Evolutionary conservation across 2,329 filamentous ascomycete species (phyloP).

Genomic region (Coleophoma cylindrospora): DNA sequence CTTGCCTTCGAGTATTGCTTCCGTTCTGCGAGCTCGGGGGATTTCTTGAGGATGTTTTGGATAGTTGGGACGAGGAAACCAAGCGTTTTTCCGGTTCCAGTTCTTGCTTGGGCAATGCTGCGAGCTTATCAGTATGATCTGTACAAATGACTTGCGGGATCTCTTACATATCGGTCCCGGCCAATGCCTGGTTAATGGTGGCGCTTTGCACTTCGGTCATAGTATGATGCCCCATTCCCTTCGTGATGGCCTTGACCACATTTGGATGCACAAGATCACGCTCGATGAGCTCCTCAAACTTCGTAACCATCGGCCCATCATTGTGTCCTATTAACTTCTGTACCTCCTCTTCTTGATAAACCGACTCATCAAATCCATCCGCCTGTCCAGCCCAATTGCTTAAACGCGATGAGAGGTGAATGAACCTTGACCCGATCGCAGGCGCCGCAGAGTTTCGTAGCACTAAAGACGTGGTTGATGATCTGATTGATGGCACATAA

Average conservation of each 20-base stretch:
- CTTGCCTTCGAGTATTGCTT: conserved; percentile 28
- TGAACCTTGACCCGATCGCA: conserved; percentile 16
- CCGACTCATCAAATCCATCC: conserved; percentile 2
- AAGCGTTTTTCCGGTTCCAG: conserved; percentile 93
- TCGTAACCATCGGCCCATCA: conserved; percentile 12
- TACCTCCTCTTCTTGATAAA: not conserved
- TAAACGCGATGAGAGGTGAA: conserved; percentile 20
- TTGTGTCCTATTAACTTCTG: not conserved
- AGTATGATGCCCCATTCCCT: conserved; percentile 67
- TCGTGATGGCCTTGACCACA: conserved; percentile 48
- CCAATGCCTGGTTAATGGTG: conserved; percentile 74
- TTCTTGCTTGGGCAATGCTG: conserved; percentile 90
- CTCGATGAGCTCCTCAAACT: conserved; percentile 25
- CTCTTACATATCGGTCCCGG: conserved; percentile 44
- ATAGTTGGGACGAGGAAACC: conserved; percentile 86
- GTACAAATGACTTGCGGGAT: not conserved
- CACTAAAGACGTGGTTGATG: conserved; percentile 16
- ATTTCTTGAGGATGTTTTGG: conserved; percentile 72
- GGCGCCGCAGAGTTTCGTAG: conserved; percentile 9
- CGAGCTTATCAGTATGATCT: conserved; percentile 6
- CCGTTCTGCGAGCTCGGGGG: conserved; percentile 42
- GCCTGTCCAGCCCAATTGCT: conserved; percentile 8
- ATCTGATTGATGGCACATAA: conserved; percentile 19
- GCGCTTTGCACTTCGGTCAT: conserved; percentile 91
- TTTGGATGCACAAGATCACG: conserved; percentile 23